phyloP scores from a whole-genome alignment of 495 filamentous ascomycete genomes.

The Pyrenula aspistea region DNA sequence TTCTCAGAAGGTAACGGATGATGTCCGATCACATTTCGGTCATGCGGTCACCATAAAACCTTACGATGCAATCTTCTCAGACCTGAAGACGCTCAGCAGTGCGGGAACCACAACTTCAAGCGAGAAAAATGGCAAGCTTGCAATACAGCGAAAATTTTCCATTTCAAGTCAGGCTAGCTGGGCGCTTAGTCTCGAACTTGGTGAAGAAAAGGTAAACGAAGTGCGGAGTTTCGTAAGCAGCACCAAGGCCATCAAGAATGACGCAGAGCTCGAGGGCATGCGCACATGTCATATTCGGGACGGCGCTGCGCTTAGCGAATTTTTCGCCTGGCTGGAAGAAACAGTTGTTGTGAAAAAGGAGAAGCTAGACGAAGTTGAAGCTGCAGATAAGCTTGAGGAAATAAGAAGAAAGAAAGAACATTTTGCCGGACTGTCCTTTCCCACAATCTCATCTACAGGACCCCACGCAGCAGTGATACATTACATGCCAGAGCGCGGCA shows the following conservation, averaged over 20 bases:
- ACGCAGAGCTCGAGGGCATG: conserved; percentile 86
- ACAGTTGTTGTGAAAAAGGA: conserved; percentile 63
- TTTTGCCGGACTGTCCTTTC: conserved; percentile 87
- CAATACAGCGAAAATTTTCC: conserved; percentile 48
- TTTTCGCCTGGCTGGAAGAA: conserved; percentile 94
- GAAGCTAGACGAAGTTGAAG: conserved; percentile 76
- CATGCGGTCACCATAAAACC: conserved; percentile 66
- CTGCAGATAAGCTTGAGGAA: conserved; percentile 78
- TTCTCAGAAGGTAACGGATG: conserved; percentile 57
- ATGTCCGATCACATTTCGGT: conserved; percentile 58
- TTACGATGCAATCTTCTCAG: conserved; percentile 73
- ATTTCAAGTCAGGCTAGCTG: conserved; percentile 87
- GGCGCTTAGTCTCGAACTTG: conserved; percentile 79
- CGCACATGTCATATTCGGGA: conserved; percentile 87
- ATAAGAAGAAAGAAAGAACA: conserved; percentile 69
- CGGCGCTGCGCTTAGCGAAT: conserved; percentile 82
- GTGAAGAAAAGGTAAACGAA: conserved; percentile 77
- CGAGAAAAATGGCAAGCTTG: conserved; percentile 22
- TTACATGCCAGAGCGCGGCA: conserved; percentile 81
- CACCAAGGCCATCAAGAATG: conserved; percentile 96
- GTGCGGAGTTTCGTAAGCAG: conserved; percentile 80
- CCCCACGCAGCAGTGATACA: conserved; percentile 95
- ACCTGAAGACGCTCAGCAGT: conserved; percentile 48
- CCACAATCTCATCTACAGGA: conserved; percentile 91
- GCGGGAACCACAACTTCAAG: conserved; percentile 12